Conservation (phyloP, 306 rosid genomes). For the Sicyos edulis region DNA sequence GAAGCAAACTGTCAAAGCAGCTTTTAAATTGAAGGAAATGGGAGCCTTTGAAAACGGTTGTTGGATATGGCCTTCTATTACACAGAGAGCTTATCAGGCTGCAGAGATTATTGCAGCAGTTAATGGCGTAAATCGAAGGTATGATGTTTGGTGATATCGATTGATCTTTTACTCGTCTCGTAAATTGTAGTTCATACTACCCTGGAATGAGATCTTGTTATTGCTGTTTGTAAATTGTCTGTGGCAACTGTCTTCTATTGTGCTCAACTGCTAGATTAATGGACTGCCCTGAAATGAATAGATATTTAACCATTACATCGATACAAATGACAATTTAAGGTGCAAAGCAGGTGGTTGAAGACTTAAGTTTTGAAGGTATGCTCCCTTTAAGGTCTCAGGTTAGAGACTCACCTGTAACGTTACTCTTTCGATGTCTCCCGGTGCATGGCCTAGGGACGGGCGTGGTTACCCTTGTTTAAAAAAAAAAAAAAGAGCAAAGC, state of each 20-base stretch:
- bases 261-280: not conserved
- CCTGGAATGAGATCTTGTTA: conserved; percentile 5
- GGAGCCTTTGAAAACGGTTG: conserved; percentile 79
- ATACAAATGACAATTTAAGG: not conserved
- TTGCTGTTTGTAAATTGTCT: not conserved
- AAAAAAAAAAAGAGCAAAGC: too few species aligned
- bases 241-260: not conserved
- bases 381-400: too few species aligned
- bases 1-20: conserved; percentile 56
- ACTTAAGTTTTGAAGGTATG: too few species aligned
- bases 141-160: not conserved
- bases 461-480: too few species aligned
- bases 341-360: too few species aligned
- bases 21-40: conserved; percentile 69
- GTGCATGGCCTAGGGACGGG: too few species aligned
- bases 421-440: too few species aligned
- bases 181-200: not conserved
- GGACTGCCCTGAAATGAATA: not conserved
- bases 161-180: not conserved
- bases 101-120: conserved; percentile 87
- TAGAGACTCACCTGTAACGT: too few species aligned
- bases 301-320: not conserved
- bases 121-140: conserved; percentile 75
- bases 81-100: conserved; percentile 91
- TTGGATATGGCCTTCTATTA: conserved; percentile 97